These are phyloP conservation scores for Stemphylium lycopersici DNA, from an alignment of 2,329 filamentous ascomycete genomes.

Conservation along the genomic window DNA sequence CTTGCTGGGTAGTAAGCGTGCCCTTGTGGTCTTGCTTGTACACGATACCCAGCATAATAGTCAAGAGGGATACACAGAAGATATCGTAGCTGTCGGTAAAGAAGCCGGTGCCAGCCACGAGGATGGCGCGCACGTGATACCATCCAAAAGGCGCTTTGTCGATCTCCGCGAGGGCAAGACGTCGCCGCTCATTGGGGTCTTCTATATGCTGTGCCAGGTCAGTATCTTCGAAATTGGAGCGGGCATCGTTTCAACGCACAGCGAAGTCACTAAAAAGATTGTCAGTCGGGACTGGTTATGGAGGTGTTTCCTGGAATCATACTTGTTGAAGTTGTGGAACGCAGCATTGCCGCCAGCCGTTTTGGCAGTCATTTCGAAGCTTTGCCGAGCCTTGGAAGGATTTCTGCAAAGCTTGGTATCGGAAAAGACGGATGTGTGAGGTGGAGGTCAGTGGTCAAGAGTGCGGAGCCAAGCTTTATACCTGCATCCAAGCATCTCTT, in stretches of 20 bases:
- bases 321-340: slow-evolving; percentile 38
- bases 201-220: slow-evolving; percentile 51
- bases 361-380: slow-evolving; percentile 22
- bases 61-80: slow-evolving; percentile 59
- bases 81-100: slow-evolving; percentile 79
- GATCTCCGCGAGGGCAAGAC: slow-evolving; percentile 79
- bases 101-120: slow-evolving; percentile 82
- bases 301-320: not conserved
- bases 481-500: slow-evolving; percentile 7
- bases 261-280: slow-evolving; percentile 36
- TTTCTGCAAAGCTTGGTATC: slow-evolving; percentile 16
- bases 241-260: not conserved
- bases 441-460: slow-evolving; percentile 3
- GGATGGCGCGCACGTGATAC: slow-evolving; percentile 80
- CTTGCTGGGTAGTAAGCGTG: slow-evolving; percentile 67
- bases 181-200: slow-evolving; percentile 78
- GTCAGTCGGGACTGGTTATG: not conserved
- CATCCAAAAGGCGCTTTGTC: slow-evolving; percentile 81
- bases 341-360: slow-evolving; percentile 33
- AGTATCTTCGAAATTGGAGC: not conserved
- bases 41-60: slow-evolving; percentile 77
- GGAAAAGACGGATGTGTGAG: slow-evolving; percentile 2
- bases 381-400: slow-evolving; percentile 16
- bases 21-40: slow-evolving; percentile 65
- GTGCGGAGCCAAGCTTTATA: slow-evolving; percentile 16